phyloP scores from a whole-genome alignment of 140 eudicot genomes.

The Flaveria floridana region DNA sequence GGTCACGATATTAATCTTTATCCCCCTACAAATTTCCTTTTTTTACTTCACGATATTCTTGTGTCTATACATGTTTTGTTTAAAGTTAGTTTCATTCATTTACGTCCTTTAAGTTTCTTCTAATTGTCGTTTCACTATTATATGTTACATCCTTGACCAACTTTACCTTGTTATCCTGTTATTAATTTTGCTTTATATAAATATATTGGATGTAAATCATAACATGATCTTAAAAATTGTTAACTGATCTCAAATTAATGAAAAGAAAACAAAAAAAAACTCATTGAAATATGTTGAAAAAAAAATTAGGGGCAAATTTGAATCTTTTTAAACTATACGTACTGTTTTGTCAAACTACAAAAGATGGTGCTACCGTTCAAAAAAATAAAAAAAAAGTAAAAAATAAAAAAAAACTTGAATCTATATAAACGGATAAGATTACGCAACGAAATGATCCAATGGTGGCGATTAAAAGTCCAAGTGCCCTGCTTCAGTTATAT shows the following conservation, averaged over 20 bases:
- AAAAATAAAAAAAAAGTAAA: too few relatives aligned
- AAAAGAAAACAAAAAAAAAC: too few relatives aligned
- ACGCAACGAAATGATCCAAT: conserved; percentile 11
- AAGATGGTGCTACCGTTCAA: too few relatives aligned
- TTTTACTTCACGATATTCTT: not conserved
- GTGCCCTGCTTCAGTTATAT: conserved; percentile 24
- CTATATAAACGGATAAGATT: not conserved
- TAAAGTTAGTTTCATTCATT: not conserved
- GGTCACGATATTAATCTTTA: conserved; percentile 19
- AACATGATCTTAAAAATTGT: too few relatives aligned
- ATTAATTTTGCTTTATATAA: too few relatives aligned
- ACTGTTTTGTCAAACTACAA: not conserved
- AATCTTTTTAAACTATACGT: conserved; percentile 6
- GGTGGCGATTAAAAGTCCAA: conserved; percentile 1
- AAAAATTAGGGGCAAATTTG: not conserved
- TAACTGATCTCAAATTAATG: too few relatives aligned
- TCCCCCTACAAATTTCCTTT: conserved; percentile 14
- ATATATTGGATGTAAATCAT: too few relatives aligned
- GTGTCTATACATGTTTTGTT: conserved; percentile 14
- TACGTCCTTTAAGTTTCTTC: not conserved
- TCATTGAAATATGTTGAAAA: too few relatives aligned
- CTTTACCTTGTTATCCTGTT: too few relatives aligned
- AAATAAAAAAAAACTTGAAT: too few relatives aligned
- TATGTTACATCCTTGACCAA: not conserved
- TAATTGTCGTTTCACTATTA: not conserved